phyloP scores from a whole-genome alignment of 495 filamentous ascomycete species.

The Penicillium simplicissimum region DNA sequence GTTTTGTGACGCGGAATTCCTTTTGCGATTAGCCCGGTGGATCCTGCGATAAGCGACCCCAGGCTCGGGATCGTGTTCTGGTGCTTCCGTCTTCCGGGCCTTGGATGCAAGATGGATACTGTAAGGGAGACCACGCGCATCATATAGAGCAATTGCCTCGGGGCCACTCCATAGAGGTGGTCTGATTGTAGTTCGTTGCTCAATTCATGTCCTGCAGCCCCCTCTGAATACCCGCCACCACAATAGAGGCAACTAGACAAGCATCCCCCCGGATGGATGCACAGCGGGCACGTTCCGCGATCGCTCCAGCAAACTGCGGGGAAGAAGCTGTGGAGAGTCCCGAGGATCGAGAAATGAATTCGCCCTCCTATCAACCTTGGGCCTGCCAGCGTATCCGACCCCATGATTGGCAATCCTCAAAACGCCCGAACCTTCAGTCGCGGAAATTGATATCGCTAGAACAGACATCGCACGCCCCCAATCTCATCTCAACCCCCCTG shows the following conservation, averaged over 20 bases:
- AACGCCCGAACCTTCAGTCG: not conserved
- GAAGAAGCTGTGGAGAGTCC: not conserved
- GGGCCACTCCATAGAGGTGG: not conserved
- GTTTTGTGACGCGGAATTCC: not conserved
- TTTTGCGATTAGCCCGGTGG: not conserved
- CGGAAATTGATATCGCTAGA: not conserved
- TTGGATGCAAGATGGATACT: not conserved
- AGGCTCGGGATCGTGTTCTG: not conserved
- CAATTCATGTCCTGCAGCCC: not conserved
- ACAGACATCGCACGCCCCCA: not conserved
- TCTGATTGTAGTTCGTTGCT: not conserved
- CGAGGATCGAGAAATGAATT: not conserved
- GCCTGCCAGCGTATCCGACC: not conserved
- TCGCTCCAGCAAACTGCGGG: not conserved
- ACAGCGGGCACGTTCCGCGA: constrained; percentile 4
- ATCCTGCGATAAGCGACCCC: not conserved
- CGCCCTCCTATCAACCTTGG: not conserved
- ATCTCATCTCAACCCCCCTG: not conserved
- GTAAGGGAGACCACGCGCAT: not conserved
- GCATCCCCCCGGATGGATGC: too few relatives aligned
- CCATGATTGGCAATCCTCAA: not conserved
- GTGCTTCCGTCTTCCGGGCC: not conserved
- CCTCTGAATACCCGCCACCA: not conserved
- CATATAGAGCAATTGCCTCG: not conserved
- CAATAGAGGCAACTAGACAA: not conserved